Evolutionary conservation across 257 asterid species (phyloP).

Genomic region (Solanum pimpinellifolium): DNA sequence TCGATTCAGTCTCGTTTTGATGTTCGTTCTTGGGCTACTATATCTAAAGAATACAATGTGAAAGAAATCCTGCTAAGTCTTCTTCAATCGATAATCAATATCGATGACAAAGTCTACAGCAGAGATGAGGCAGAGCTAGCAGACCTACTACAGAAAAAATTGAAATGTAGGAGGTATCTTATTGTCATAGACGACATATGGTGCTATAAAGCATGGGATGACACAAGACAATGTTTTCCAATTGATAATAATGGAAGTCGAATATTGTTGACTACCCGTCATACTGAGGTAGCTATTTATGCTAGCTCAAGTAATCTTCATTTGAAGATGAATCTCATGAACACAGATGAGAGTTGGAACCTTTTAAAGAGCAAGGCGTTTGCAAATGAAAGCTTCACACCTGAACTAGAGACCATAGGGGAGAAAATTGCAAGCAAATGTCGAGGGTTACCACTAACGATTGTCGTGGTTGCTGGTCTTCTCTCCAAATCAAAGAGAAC

Average conservation of each 20-base stretch:
- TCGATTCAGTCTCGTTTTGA: background rate
- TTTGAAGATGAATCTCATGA: background rate
- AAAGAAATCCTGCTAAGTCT: background rate
- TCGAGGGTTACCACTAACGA: background rate
- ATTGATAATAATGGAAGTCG: background rate
- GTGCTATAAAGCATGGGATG: background rate
- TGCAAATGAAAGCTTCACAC: background rate
- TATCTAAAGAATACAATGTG: background rate
- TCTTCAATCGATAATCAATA: background rate
- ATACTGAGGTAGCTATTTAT: background rate
- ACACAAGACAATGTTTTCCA: background rate
- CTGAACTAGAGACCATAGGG: background rate
- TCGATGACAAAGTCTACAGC: background rate
- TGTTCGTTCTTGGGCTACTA: background rate
- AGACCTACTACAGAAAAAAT: background rate
- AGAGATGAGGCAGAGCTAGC: background rate
- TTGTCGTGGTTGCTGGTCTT: background rate
- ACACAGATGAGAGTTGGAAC: constrained; percentile 1
- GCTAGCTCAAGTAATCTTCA: background rate
- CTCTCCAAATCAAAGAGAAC: background rate
- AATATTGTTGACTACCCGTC: constrained; percentile 1
- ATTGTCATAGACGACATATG: constrained; percentile 12
- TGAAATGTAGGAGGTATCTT: background rate
- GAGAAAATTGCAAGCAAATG: background rate
- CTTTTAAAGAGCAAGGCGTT: background rate